Evolutionary conservation across 2,329 filamentous ascomycete species (phyloP).

Genomic region (Ceratocystis variospora): DNA sequence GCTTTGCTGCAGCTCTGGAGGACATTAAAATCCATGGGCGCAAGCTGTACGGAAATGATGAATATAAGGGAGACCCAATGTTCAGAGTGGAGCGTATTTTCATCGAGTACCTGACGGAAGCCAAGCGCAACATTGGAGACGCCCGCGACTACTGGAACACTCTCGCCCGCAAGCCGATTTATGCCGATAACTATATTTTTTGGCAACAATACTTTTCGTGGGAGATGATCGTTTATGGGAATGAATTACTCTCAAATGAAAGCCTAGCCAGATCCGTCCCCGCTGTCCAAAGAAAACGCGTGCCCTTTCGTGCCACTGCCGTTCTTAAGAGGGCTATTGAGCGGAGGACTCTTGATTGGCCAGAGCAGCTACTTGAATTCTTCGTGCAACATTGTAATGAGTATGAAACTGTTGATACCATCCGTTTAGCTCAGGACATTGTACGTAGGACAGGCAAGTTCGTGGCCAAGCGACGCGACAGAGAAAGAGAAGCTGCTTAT

Average conservation of each 20-base stretch:
- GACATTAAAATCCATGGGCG: slow-evolving; percentile 70
- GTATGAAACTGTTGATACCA: slow-evolving; percentile 64
- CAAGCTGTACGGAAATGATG: slow-evolving; percentile 53
- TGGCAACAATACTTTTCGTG: slow-evolving; percentile 87
- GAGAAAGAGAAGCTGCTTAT: slow-evolving; percentile 47
- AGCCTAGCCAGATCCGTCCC: slow-evolving; percentile 27
- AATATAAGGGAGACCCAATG: slow-evolving; percentile 72
- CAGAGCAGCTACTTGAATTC: slow-evolving; percentile 60
- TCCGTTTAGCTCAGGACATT: slow-evolving; percentile 60
- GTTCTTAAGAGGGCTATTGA: slow-evolving; percentile 59
- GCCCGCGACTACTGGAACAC: slow-evolving; percentile 67
- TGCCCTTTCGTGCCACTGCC: slow-evolving; percentile 60
- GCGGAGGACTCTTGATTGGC: slow-evolving; percentile 54
- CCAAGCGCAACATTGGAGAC: slow-evolving; percentile 60
- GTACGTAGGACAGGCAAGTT: slow-evolving; percentile 54
- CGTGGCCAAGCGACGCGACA: slow-evolving; percentile 49
- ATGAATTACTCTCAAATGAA: slow-evolving; percentile 28
- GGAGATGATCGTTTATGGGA: slow-evolving; percentile 56
- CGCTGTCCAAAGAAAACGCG: slow-evolving; percentile 25
- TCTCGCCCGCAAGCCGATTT: slow-evolving; percentile 47
- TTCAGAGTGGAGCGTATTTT: slow-evolving; percentile 85
- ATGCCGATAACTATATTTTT: slow-evolving; percentile 75
- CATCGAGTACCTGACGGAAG: slow-evolving; percentile 81
- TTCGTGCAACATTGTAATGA: slow-evolving; percentile 76
- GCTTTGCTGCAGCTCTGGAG: slow-evolving; percentile 72